Base-by-base conservation (phyloP, 78 protist species). In the Dictyostelium capitatum region DNA sequence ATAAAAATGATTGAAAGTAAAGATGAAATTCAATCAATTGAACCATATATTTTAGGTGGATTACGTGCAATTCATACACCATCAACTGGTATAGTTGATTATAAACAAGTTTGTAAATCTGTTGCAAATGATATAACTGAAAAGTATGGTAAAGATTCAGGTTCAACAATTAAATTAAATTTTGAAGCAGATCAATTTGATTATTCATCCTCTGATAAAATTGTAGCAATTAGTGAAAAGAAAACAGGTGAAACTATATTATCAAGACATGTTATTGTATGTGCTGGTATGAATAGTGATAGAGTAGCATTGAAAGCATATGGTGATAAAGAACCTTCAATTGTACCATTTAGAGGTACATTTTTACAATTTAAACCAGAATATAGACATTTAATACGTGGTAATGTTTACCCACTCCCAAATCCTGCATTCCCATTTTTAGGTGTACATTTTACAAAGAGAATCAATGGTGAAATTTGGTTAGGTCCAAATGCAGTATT, bases 401-500 rank as follows among this genome's bases (percentile, higher is more conserved):
- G 91, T 10, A 92, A 54, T 41, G 85, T 90, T 19, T 89, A 89
- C 51, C 96, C 92, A 47, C 64, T 95, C 0, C 97, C 97, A 47
- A 82, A 90, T 19, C 90, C 97, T 23, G 12, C 47, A 3, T 57
- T 89, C 6, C 97, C 97, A 15, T 82, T 90, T 20, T 53, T 95
- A 37, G 97, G 97, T 37, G 93, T 90, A 30, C 97, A 95, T 48
- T 90, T 77, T 19, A 95, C 97, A 14, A 81, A 82, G 9, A 70
- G 37, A 43, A 73, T 83, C 17, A 79, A 90, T 54, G 97, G 97
- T 17, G 78, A 81, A 7, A 46, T 95, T 17, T 74, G 81, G 89
- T 56, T 95, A 12, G 97, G 97, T 14, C 97, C 97, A 14, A 90
- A 89, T 89, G 97, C 97, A 4, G 97, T 95, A 7, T n/a, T 90